Base-by-base conservation (phyloP, 2,329 filamentous ascomycete genomes). In the Coniochaeta sp. region DNA sequence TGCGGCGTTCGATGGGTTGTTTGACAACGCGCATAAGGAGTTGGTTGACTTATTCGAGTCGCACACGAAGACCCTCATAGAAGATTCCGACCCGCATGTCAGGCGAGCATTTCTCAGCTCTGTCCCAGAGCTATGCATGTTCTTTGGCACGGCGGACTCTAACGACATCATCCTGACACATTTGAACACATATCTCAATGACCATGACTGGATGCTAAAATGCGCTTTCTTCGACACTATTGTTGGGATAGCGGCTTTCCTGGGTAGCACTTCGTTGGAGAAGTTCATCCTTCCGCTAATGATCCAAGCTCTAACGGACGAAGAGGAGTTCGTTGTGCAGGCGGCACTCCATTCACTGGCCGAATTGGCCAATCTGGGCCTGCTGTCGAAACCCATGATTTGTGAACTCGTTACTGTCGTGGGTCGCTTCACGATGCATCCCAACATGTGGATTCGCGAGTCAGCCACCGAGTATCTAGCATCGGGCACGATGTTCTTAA, bases 141-240 rank as follows among this genome's bases (percentile, higher is more conserved):
- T 99, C 73, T 98, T 99, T 66, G 92, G 91, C 3, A 93, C 90
- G 62, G 83, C 88, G n/a, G 89, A 92, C 69, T 89, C 93, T 1
- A 97, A 96, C 71, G 95, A 99, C 70, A 91, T 99, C n/a, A 87
- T 99, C 17, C 78, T 99, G 24, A 96, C 92, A 34, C 95, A 99
- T 75, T 79, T 99, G 30, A 98, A 98, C 70, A 99, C 95, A 0
- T 99, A 99, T 68, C 77, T 99, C 9, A 99, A 99, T 66, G 95
- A 98, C 68, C 86, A 89, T 47, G 93, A 99, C 71, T 99, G 95
- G 95, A 91, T 91, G 72, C 77, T 99, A 34, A 97, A 96, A 72
- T 97, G 92, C 68, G 92, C 93, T 2, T 98, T 98, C 71, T 97
- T 99, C 68, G 93, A 96, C 69, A 91, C 92, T 0, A 91, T 98